Conservation (phyloP, 129 eudicot species). For the Artemisia argyi region DNA sequence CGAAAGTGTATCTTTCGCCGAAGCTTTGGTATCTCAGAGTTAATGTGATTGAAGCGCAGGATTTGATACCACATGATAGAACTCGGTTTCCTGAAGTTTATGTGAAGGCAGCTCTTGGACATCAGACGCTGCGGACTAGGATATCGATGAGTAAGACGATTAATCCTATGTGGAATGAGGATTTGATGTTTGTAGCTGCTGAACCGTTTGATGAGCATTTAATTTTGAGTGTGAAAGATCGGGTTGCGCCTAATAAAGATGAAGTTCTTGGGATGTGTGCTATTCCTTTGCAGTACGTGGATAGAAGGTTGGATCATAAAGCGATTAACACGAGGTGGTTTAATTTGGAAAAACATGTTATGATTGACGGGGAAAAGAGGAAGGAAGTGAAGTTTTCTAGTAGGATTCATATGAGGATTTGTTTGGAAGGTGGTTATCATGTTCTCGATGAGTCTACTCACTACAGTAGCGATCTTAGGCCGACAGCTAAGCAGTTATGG, state of each 20-base stretch:
- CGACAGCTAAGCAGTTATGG: constrained; percentile 49
- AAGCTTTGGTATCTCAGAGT: constrained; percentile 69
- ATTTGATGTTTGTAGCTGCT: constrained; percentile 31
- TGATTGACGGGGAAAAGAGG: constrained; percentile 65
- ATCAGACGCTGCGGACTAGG: constrained; percentile 27
- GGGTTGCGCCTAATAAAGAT: constrained; percentile 56
- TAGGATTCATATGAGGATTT: constrained; percentile 55
- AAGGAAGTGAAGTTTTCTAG: constrained; percentile 63
- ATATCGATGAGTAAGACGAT: too few relatives aligned
- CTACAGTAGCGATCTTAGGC: constrained; percentile 64
- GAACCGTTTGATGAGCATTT: constrained; percentile 72
- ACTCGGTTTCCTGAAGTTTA: constrained; percentile 64
- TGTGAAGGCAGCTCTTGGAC: constrained; percentile 63
- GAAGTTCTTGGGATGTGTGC: constrained; percentile 52
- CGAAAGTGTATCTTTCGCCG: constrained; percentile 68
- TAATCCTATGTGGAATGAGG: too few relatives aligned
- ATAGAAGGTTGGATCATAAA: constrained; percentile 61
- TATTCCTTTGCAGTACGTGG: constrained; percentile 56
- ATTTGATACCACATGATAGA: constrained; percentile 48
- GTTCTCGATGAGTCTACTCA: constrained; percentile 72
- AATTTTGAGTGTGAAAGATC: constrained; percentile 56
- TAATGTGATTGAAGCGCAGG: constrained; percentile 68
- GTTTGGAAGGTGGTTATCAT: constrained; percentile 71
- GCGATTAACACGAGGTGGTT: constrained; percentile 52
- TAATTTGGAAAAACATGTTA: constrained; percentile 57